These are phyloP conservation scores for Lepraria neglecta DNA, from an alignment of 495 filamentous ascomycete species.

Conservation along the genomic window DNA sequence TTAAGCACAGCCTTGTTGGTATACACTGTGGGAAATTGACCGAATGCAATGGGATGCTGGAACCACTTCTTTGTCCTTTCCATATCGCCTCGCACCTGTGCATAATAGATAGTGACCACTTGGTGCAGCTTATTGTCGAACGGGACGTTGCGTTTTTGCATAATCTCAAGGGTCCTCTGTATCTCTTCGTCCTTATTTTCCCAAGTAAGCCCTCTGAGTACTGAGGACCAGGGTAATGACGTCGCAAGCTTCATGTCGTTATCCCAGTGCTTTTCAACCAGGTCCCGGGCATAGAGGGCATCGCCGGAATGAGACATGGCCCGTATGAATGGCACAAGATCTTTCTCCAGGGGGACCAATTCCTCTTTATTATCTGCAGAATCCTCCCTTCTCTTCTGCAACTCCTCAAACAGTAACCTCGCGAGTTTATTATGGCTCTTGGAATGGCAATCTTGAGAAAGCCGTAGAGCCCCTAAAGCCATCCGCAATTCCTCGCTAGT, in stretches of 20 bases:
- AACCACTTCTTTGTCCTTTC: conserved; percentile 59
- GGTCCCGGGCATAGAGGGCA: conserved; percentile 51
- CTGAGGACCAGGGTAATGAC: conserved; percentile 48
- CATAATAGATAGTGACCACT: conserved; percentile 49
- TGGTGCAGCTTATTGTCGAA: conserved; percentile 37
- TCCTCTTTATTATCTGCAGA: conserved; percentile 34
- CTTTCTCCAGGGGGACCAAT: conserved; percentile 30
- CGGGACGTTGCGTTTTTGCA: conserved; percentile 28
- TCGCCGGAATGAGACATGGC: conserved; percentile 54
- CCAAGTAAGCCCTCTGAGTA: conserved; percentile 61
- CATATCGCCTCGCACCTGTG: conserved; percentile 40
- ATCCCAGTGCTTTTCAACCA: conserved; percentile 42
- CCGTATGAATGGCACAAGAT: conserved; percentile 47
- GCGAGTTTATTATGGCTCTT: conserved; percentile 48
- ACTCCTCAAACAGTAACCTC: conserved; percentile 49
- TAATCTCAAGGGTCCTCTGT: conserved; percentile 36
- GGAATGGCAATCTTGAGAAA: conserved; percentile 31
- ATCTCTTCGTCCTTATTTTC: conserved; percentile 48
- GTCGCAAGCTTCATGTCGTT: conserved; percentile 30
- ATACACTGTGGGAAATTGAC: conserved; percentile 36
- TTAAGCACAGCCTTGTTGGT: conserved; percentile 48
- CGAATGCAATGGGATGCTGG: conserved; percentile 46
- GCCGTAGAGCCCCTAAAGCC: conserved; percentile 36
- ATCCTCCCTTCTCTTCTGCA: conserved; percentile 31
- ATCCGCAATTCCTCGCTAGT: conserved; percentile 47